Conservation (phyloP, 2,329 filamentous ascomycete genomes). For the Claviceps purpurea region DNA sequence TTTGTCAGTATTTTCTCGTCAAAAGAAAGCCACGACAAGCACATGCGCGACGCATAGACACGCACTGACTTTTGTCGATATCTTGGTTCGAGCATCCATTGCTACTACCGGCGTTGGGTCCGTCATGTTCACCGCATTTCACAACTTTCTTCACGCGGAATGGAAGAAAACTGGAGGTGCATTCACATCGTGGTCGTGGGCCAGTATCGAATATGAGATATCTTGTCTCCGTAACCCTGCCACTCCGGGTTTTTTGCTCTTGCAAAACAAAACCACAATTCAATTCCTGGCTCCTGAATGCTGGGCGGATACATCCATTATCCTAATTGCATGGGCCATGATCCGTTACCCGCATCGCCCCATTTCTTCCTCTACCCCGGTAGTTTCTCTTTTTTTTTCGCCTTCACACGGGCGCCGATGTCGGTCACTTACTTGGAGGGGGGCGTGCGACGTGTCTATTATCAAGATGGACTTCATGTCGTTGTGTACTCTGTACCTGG, state of each 20-base stretch:
- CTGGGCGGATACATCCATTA: background rate
- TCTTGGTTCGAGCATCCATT: background rate
- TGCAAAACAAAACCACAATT: background rate
- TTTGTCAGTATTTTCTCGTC: background rate
- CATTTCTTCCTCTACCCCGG: background rate
- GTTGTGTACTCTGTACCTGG: no score
- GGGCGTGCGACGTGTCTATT: no score
- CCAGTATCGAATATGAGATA: background rate
- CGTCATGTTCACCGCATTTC: background rate
- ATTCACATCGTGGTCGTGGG: background rate
- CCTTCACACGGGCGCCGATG: background rate
- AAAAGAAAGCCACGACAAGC: background rate
- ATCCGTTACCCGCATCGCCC: background rate
- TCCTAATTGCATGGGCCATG: background rate
- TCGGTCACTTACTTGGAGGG: background rate
- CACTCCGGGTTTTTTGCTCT: background rate
- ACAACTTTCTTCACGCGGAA: background rate
- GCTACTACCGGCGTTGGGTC: background rate
- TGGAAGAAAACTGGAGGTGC: background rate
- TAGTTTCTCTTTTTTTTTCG: background rate
- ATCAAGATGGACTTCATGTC: no score
- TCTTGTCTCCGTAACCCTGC: background rate
- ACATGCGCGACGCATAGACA: background rate
- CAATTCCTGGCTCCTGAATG: background rate
- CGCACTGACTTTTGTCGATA: background rate